A percentile compares a stretch with the other conserved stretches of the same genome.
phyloP scores from a whole-genome alignment of 768 basidiomycete species.

The Boletales sp. region DNA sequence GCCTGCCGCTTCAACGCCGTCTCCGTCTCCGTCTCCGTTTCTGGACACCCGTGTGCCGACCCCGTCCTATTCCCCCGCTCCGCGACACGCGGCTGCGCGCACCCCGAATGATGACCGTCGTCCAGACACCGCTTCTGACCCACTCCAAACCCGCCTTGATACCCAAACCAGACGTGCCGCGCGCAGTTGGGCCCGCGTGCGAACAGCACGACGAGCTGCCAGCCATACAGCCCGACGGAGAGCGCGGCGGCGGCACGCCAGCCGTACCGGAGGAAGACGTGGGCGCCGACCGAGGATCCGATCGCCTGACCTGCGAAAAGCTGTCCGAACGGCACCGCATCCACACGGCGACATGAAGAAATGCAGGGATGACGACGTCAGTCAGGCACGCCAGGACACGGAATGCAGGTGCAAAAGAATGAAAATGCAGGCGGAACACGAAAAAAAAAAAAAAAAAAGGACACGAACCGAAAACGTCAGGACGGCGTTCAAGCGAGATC shows the following conservation, averaged over 20 bases:
- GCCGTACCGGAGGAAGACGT: slow-evolving; percentile 40
- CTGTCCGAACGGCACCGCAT: slow-evolving; percentile 6
- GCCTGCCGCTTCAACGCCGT: not conserved
- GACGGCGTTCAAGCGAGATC: slow-evolving; percentile 29
- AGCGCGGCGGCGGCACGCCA: slow-evolving; percentile 34
- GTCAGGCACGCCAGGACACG: not conserved
- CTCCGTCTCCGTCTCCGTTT: not conserved
- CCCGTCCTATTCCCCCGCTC: not conserved
- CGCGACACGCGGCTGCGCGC: not conserved
- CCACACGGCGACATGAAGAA: not conserved
- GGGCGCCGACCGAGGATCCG: slow-evolving; percentile 40
- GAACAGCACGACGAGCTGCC: slow-evolving; percentile 33
- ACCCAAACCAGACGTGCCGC: slow-evolving; percentile 54
- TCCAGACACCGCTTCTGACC: not conserved
- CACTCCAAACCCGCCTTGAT: slow-evolving; percentile 47
- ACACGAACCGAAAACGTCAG: slow-evolving; percentile 25
- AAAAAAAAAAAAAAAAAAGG: not conserved
- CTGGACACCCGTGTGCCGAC: not conserved
- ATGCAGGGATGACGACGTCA: not conserved
- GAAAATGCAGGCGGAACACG: not conserved
- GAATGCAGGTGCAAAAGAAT: not conserved
- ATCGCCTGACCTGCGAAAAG: slow-evolving; percentile 39
- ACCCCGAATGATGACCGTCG: not conserved
- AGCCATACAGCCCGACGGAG: slow-evolving; percentile 33
- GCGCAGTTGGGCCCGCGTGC: slow-evolving; percentile 36